A percentile compares a stretch with the other conserved stretches of the same genome.
Conservation (phyloP, 306 rosid genomes). For the Malus sylvestris region DNA sequence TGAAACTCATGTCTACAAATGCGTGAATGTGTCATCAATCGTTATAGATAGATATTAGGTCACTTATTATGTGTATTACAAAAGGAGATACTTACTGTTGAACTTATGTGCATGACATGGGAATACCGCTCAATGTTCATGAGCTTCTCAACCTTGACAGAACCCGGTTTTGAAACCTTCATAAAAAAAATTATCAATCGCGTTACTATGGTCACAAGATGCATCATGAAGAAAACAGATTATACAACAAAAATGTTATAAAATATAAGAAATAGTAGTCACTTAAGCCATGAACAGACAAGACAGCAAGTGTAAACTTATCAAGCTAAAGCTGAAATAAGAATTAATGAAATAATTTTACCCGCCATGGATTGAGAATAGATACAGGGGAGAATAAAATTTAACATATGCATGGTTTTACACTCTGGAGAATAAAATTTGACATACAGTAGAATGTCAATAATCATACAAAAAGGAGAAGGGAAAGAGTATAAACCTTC, state of each 20-base stretch:
- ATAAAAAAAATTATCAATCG: slow-evolving; percentile 6
- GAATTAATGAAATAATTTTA: background rate
- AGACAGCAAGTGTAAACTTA: background rate
- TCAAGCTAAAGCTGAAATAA: background rate
- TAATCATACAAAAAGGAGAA: background rate
- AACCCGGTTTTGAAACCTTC: slow-evolving; percentile 92
- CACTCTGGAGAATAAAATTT: background rate
- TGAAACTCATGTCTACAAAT: background rate
- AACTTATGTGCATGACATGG: slow-evolving; percentile 98
- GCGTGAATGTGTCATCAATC: background rate
- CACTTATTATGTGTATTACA: background rate
- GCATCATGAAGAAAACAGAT: background rate
- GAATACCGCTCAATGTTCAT: slow-evolving; percentile 94
- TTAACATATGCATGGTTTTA: background rate
- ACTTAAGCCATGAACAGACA: background rate
- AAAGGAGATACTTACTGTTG: slow-evolving; percentile 63
- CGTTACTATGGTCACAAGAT: slow-evolving; percentile 4
- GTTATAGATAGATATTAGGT: background rate
- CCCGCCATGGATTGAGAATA: background rate
- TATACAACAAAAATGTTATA: background rate
- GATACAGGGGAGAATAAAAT: background rate
- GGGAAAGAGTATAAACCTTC: slow-evolving; percentile 48
- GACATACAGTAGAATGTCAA: background rate
- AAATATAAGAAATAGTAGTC: background rate
- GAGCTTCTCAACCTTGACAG: slow-evolving; percentile 79